Evolutionary conservation across 2,329 filamentous ascomycete genomes (phyloP).

Genomic region (Paecilomyces fulvus): DNA sequence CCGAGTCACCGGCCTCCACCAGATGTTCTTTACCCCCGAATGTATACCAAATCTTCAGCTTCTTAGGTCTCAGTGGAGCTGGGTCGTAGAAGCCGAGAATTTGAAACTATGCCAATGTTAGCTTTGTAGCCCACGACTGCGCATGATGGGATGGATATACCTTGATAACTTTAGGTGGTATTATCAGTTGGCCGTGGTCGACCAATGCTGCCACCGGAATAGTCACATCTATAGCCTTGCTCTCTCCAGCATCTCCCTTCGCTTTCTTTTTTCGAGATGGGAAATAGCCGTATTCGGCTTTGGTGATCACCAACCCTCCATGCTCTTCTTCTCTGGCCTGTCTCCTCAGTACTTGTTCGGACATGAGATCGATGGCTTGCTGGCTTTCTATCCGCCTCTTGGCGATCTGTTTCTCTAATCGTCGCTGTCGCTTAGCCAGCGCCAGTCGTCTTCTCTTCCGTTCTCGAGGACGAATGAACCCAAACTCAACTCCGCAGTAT

Average conservation of each 20-base stretch:
- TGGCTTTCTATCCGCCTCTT: slow-evolving; percentile 29
- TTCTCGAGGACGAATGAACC: slow-evolving; percentile 30
- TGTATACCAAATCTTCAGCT: slow-evolving; percentile 33
- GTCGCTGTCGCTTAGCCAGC: slow-evolving; percentile 27
- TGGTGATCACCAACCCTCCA: slow-evolving; percentile 31
- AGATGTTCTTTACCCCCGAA: slow-evolving; percentile 32
- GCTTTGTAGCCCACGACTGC: slow-evolving; percentile 1
- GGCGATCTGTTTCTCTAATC: slow-evolving; percentile 27
- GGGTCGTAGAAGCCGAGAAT: slow-evolving; percentile 38
- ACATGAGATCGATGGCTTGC: slow-evolving; percentile 34
- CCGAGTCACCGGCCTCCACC: slow-evolving; percentile 28
- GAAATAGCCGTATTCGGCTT: slow-evolving; percentile 33
- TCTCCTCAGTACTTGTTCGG: slow-evolving; percentile 28
- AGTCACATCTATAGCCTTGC: slow-evolving; percentile 31
- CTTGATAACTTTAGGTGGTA: slow-evolving; percentile 27
- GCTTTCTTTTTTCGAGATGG: slow-evolving; percentile 18
- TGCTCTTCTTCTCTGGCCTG: slow-evolving; percentile 27
- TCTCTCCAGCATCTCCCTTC: slow-evolving; percentile 13
- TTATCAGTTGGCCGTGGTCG: slow-evolving; percentile 31
- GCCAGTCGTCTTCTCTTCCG: slow-evolving; percentile 25
- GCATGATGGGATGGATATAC: slow-evolving; percentile 12
- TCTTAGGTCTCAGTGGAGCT: slow-evolving; percentile 33
- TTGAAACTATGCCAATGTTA: slow-evolving; percentile 26
- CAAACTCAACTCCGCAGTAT: slow-evolving; percentile 35
- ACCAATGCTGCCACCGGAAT: slow-evolving; percentile 38